Conservation (phyloP, 1,139 yeast species). For the Candida frijolesensis region DNA sequence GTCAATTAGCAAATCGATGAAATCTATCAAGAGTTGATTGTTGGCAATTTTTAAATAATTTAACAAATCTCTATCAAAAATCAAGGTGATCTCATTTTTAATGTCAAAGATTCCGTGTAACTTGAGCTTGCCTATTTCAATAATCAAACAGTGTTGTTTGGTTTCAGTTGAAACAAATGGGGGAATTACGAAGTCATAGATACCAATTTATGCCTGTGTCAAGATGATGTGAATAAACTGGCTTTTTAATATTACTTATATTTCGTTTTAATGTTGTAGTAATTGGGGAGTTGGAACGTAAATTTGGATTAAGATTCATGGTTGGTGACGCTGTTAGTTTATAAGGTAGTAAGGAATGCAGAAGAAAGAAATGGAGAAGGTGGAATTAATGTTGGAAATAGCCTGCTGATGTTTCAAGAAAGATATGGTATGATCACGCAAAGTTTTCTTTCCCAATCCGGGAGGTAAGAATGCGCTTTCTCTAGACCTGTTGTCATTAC, state of each 20-base stretch:
- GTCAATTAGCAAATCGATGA: conserved; percentile 14
- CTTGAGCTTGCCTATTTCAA: conserved; percentile 11
- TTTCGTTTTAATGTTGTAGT: conserved; percentile 1
- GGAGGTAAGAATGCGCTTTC: neutral
- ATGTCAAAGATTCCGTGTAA: conserved; percentile 5
- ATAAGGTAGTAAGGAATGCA: no score
- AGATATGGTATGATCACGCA: neutral
- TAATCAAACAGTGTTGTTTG: conserved; percentile 9
- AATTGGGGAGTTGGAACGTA: conserved; percentile 5
- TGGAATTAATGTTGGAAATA: neutral
- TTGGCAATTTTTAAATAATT: neutral
- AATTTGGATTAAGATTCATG: conserved; percentile 13
- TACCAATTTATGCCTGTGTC: conserved; percentile 19
- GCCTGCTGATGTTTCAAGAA: neutral
- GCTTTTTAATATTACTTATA: neutral
- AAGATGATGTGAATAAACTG: conserved; percentile 3
- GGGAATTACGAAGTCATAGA: conserved; percentile 22
- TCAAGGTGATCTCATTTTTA: conserved; percentile 3
- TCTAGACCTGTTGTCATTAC: neutral
- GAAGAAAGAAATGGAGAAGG: neutral
- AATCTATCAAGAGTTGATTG: conserved; percentile 6
- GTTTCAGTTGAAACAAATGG: conserved; percentile 5
- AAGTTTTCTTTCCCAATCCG: neutral
- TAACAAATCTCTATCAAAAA: conserved; percentile 9
- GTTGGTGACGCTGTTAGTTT: conserved; percentile 2